phyloP scores from a whole-genome alignment of 148 eudicot species.

The Rhododendron molle region DNA sequence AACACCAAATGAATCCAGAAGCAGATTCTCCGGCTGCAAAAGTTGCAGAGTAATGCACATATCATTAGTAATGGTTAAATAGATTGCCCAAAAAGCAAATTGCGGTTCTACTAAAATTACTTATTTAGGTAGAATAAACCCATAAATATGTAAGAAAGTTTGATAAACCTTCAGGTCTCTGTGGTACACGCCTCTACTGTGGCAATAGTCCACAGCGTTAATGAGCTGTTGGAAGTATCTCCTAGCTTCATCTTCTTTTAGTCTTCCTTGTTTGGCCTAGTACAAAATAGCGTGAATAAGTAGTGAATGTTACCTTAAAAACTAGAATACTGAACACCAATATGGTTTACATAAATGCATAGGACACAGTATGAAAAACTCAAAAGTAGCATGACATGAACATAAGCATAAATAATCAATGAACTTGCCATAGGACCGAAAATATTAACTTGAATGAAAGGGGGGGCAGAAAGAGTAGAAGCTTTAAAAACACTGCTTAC shows the following conservation, averaged over 20 bases:
- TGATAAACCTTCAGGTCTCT: slow-evolving; percentile 74
- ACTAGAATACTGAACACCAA: background rate
- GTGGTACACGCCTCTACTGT: slow-evolving; percentile 94
- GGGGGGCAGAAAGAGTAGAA: background rate
- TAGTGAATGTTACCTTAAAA: background rate
- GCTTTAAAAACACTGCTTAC: slow-evolving; percentile 32
- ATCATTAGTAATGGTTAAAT: slow-evolving; percentile 5
- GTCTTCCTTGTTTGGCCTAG: slow-evolving; percentile 73
- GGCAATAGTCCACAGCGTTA: slow-evolving; percentile 91
- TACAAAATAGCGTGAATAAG: background rate
- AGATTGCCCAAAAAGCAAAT: slow-evolving; percentile 6
- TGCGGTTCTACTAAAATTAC: background rate
- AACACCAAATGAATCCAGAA: slow-evolving; percentile 65
- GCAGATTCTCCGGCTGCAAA: slow-evolving; percentile 85
- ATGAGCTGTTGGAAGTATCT: slow-evolving; percentile 88
- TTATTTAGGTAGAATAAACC: background rate
- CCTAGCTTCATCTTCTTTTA: slow-evolving; percentile 74
- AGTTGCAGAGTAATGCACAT: background rate
- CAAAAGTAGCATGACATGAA: background rate
- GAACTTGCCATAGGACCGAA: too few species aligned
- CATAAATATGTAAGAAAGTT: background rate
- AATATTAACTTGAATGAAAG: too few species aligned
- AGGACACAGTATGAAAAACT: background rate
- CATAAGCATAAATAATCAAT: too few species aligned
- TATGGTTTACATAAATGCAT: background rate